Base-by-base conservation (phyloP, 2,329 filamentous ascomycete genomes). In the Cercospora nicotianae region DNA sequence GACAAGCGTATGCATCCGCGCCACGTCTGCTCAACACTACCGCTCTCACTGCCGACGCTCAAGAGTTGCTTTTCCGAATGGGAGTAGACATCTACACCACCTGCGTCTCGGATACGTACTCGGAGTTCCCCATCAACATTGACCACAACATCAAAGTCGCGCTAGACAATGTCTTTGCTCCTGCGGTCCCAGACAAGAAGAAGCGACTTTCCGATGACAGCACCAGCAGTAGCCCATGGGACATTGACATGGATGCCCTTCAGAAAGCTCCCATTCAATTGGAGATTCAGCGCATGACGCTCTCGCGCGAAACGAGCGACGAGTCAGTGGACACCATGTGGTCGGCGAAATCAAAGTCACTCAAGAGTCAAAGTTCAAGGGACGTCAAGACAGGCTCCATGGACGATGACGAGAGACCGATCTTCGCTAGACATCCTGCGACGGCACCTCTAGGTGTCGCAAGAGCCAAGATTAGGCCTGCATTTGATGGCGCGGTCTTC, bases 51-150 rank as follows among this genome's bases (percentile, higher is more conserved):
- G 57, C 60, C 9, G 64, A 70, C 3, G 70, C 73, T 1, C 69
- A 68, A 10, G 39, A 51, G 13, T 60, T 70, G 65, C 81, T 84
- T 13, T 91, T 87, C 78, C 85, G 86, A 69, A 79, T 81, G 12
- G 89, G 88, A 0, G 79, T 90, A 1, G 80, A 82, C 63, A 89
- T 91, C 74, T 91, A 89, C 75, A 81, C 82, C 60, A 83, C 85
- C 57, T 89, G 89, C 73, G 83, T 91, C 77, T 86, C 86, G 73
- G 82, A 85, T 2, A 81, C 82, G 8, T 86, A 87, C 63, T 88
- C 89, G 66, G 85, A 88, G 67, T 90, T 91, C 71, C 88, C 88
- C 53, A 83, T 91, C 78, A 91, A 91, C 75, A 82, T 91, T 36
- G 87, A 88, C 1, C 87, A 85, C 1, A 77, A 81, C 18, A 83